Percentiles rank a stretch among this genome's conserved stretches.
Conservation (phyloP, 2,329 filamentous ascomycete species). For the Verticillium isaacii region DNA sequence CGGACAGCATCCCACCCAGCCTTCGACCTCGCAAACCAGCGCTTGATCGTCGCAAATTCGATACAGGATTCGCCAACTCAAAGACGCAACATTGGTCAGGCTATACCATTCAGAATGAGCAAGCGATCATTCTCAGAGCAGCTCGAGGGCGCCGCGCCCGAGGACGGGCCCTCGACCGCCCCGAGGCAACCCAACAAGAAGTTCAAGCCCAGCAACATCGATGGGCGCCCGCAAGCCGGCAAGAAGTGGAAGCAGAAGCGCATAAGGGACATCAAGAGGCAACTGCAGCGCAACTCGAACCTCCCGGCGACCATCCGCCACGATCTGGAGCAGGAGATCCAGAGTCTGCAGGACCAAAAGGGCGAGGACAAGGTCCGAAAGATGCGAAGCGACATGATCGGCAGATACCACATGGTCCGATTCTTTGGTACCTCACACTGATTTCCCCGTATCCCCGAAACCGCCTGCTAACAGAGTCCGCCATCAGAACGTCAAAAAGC, state of each 20-base stretch:
- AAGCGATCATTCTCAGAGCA: conserved; percentile 12
- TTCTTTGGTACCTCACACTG: conserved; percentile 63
- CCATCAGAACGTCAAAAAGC: conserved; percentile 67
- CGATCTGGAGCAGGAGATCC: conserved; percentile 69
- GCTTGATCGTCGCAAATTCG: too few species aligned
- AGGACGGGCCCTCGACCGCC: conserved; percentile 13
- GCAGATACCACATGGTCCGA: conserved; percentile 76
- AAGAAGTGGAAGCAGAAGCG: conserved; percentile 66
- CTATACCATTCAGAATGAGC: neutral
- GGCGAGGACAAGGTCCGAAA: conserved; percentile 54
- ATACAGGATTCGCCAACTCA: neutral
- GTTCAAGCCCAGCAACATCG: conserved; percentile 20
- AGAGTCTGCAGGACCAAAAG: conserved; percentile 61
- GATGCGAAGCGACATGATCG: conserved; percentile 64
- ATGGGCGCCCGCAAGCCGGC: conserved; percentile 23
- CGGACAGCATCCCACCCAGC: neutral
- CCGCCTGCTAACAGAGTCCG: conserved; percentile 6
- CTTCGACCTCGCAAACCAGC: neutral
- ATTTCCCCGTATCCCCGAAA: neutral
- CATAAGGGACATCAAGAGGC: conserved; percentile 63
- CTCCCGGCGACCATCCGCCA: conserved; percentile 64
- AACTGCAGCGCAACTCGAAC: conserved; percentile 50
- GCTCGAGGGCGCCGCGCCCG: conserved; percentile 1
- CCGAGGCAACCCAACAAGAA: conserved; percentile 26
- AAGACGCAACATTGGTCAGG: neutral